Base-by-base conservation (phyloP, 1,284 basidiomycete species). In the Microbotryomycetes sp. region DNA sequence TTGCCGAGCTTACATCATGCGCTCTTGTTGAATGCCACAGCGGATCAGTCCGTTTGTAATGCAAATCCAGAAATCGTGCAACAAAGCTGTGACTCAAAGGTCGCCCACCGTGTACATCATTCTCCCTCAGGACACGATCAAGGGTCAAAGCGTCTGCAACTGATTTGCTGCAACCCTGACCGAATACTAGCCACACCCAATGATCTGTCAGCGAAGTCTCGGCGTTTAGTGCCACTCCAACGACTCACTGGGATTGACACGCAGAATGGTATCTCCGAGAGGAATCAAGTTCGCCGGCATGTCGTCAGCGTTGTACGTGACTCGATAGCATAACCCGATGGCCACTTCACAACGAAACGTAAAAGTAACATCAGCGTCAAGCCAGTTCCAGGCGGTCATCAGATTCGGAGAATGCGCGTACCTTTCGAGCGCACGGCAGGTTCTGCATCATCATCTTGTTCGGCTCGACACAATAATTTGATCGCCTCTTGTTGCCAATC, bases 271-370 rank as follows among this genome's bases (percentile, higher is more conserved):
- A 25, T 59, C 58, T 6, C 58, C 58, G 3, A 59, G 28, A 4
- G 58, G 58, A 29, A 59, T 49, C 19, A 59, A 22, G 26, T 59
- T 59, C 28, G n/a, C 30, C 25, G 58, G 58, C 58, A 59, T 59
- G 9, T 59, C 49, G 4, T 59, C 19, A 25, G 51, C 29, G 6
- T 49, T 28, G 25, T 52, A 59, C 6, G 50, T 53, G 51, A 59
- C 58, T 59, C 50, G n/a, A 22, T 59, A 59, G 36, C 58, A 59
- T 47, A 53, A 51, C 26, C 58, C 58, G 28, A 59, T 59, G 6
- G 49, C 54, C 6, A 59, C 58, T 59, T 22, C 19, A n/a, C 31
- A 23, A 6, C 4, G 26, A 9, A 49, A n/a, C 15, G 7, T 19
- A 7, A 49, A 9, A 49, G 12, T 15, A 25, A 47, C 30, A 25